phyloP scores from a whole-genome alignment of 2,329 filamentous ascomycete species.

The Fusarium subtropicale region DNA sequence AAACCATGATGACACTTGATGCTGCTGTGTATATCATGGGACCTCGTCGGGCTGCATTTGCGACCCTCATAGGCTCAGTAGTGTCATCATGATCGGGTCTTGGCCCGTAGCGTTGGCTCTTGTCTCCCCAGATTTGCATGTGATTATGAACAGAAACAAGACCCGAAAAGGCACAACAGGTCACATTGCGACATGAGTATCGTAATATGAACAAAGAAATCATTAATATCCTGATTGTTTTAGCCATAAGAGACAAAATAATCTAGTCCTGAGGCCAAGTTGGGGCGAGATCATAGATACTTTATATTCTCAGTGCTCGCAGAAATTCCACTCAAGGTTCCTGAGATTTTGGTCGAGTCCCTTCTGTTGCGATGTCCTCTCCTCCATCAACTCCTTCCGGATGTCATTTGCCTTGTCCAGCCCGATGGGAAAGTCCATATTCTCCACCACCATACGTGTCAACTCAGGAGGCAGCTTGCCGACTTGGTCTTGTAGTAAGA shows the following conservation, averaged over 20 bases:
- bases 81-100: neutral
- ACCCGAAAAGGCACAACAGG: neutral
- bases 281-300: neutral
- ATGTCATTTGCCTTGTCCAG: conserved; percentile 31
- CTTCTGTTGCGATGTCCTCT: conserved; percentile 20
- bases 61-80: neutral
- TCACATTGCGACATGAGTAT: neutral
- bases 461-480: conserved; percentile 31
- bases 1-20: neutral
- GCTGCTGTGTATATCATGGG: neutral
- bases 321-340: conserved; percentile 31
- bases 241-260: neutral
- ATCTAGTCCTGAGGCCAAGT: neutral
- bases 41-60: neutral
- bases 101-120: neutral
- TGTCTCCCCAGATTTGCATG: neutral
- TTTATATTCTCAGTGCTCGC: conserved; percentile 23
- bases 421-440: conserved; percentile 34
- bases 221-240: neutral
- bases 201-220: neutral
- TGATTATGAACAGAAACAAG: neutral
- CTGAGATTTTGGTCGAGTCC: neutral
- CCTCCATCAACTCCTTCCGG: conserved; percentile 27
- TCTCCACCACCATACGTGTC: conserved; percentile 28
- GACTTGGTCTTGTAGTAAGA: neutral